Base-by-base conservation (phyloP, 345 rosid species). In the Erodium maritimum region DNA sequence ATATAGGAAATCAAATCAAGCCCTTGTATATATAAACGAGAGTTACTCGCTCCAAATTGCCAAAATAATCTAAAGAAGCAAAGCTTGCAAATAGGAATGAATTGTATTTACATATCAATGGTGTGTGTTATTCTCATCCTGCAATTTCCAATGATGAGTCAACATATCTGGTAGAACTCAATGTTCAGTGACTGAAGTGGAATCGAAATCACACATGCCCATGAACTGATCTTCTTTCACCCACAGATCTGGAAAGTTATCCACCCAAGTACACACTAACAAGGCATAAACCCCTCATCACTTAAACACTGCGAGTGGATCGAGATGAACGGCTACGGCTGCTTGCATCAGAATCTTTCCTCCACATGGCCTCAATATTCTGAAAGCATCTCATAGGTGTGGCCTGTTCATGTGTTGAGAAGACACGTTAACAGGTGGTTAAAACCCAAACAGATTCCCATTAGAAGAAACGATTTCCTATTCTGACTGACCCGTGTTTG, bases 311-410 rank as follows among this genome's bases (percentile, higher is more conserved):
- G 17, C 17, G 16, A 42, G 73, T 56, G 46, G 84, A 75, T 70
- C 70, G 65, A 46, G 89, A 83, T 48, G 88, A 77, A 10, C 71
- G 77, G 64, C 80, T 74, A 13, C 65, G 76, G 65, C 79, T 73
- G 72, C 87, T 69, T 20, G 81, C 80, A 71, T 73, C 78, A 53
- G 78, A 69, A 46, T 77, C 79, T 68, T 68, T 70, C 79, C 61
- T 83, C 48, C 70, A 63, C 61, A 80, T 52, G 57, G 67, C 64
- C 63, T 70, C 71, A 34, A 83, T 63, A 63, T 59, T 71, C 55
- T 71, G 75, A 25, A 83, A 62, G 69, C 91, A 83, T 61, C 61
- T 82, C 42, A 83, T 68, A 18, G 75, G 70, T 55, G 64, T 72
- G 54, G 77, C 72, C 90, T 87, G 86, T 37, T 16, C 25, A 21